phyloP scores from a whole-genome alignment of 202 grass and related monocot genomes.

The Elaeis oleifera region DNA sequence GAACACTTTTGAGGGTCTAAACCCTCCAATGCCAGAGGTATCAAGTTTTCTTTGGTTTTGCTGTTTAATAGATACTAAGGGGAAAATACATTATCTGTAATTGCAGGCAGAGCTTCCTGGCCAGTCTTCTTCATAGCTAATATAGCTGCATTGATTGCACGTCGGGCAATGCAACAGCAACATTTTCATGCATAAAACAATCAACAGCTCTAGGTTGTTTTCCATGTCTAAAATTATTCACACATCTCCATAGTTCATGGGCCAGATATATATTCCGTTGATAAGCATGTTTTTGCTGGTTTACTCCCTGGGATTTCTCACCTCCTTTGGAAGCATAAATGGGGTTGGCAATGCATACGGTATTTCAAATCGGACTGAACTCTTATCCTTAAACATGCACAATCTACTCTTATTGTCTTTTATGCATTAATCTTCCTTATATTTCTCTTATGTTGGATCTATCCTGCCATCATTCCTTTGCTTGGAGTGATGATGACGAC shows the following conservation, averaged over 20 bases:
- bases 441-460: background rate
- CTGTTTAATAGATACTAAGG: background rate
- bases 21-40: background rate
- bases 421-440: background rate
- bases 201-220: slow-evolving; percentile 75
- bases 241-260: slow-evolving; percentile 71
- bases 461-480: slow-evolving; percentile 49
- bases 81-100: background rate
- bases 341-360: slow-evolving; percentile 73
- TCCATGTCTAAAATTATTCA: slow-evolving; percentile 75
- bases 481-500: slow-evolving; percentile 82
- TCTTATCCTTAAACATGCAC: background rate
- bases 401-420: background rate
- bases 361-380: slow-evolving; percentile 4
- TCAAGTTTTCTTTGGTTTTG: background rate
- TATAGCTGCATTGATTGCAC: slow-evolving; percentile 74
- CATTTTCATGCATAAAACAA: slow-evolving; percentile 80
- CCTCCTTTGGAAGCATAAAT: slow-evolving; percentile 46
- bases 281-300: slow-evolving; percentile 71
- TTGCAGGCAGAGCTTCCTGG: slow-evolving; percentile 63
- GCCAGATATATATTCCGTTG: slow-evolving; percentile 77
- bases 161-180: slow-evolving; percentile 65
- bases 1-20: background rate
- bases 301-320: slow-evolving; percentile 48
- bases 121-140: slow-evolving; percentile 78